These are phyloP conservation scores for Cercospora sp. DNA, from an alignment of 2,329 filamentous ascomycete genomes.

Conservation along the genomic window DNA sequence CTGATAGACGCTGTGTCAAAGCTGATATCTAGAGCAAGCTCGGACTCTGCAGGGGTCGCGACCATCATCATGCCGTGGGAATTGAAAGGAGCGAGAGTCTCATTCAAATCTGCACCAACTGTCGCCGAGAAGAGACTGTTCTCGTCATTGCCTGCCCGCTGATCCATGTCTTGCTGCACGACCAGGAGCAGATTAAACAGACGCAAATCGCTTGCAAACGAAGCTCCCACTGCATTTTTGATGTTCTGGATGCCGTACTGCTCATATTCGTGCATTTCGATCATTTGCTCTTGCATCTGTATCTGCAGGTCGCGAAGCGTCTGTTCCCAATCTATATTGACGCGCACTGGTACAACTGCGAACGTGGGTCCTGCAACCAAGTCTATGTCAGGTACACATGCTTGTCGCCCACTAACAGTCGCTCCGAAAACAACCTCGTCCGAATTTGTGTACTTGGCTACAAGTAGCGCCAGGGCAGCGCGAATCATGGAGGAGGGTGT, in stretches of 20 bases:
- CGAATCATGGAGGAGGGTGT: slow-evolving; percentile 1
- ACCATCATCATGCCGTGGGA: slow-evolving; percentile 3
- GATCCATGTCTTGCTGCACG: slow-evolving; percentile 34
- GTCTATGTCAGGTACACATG: slow-evolving; percentile 12
- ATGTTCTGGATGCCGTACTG: slow-evolving; percentile 13
- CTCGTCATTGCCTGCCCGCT: no score
- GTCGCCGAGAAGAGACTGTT: not conserved
- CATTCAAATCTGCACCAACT: not conserved
- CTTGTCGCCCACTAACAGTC: slow-evolving; percentile 12
- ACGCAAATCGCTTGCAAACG: slow-evolving; percentile 43
- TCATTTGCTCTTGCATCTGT: slow-evolving; percentile 14
- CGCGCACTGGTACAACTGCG: slow-evolving; percentile 15
- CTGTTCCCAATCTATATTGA: not conserved
- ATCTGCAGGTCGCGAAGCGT: slow-evolving; percentile 6
- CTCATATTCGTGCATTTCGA: slow-evolving; percentile 19
- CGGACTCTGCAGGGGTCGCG: not conserved
- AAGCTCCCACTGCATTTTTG: not conserved
- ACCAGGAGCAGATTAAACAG: slow-evolving; percentile 59
- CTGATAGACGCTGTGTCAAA: slow-evolving; percentile 1
- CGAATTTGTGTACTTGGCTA: slow-evolving; percentile 4
- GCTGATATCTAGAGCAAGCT: slow-evolving; percentile 1
- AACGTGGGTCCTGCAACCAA: slow-evolving; percentile 16
- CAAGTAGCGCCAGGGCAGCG: slow-evolving; percentile 15
- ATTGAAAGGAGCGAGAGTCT: not conserved
- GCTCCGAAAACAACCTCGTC: slow-evolving; percentile 16